These are phyloP conservation scores for Trichoderma sp. DNA, from an alignment of 2,329 filamentous ascomycete species.

Conservation along the genomic window DNA sequence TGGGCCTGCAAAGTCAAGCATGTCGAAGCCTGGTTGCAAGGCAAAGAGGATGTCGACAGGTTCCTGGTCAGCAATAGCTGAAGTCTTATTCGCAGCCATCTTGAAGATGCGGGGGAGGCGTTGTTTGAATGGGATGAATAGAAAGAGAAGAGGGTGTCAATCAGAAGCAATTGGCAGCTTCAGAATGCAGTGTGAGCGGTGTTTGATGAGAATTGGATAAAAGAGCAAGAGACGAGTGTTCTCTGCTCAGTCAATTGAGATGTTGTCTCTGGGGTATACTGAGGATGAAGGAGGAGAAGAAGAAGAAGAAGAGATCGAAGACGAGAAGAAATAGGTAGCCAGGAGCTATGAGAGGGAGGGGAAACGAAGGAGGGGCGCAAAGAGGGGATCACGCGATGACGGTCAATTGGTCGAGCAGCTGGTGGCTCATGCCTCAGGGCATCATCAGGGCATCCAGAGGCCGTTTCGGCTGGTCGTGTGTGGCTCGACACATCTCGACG, in stretches of 20 bases:
- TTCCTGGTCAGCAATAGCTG: slow-evolving; percentile 58
- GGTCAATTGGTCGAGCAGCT: slow-evolving; percentile 22
- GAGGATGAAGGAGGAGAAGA: slow-evolving; percentile 28
- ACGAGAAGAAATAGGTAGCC: slow-evolving; percentile 30
- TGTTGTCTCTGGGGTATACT: slow-evolving; percentile 26
- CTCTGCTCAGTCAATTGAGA: slow-evolving; percentile 27
- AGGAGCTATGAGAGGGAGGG: slow-evolving; percentile 29
- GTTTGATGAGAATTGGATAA: slow-evolving; percentile 8
- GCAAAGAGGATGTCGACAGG: slow-evolving; percentile 62
- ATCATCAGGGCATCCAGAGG: background rate
- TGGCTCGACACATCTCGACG: slow-evolving; percentile 20
- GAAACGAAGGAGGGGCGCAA: slow-evolving; percentile 27
- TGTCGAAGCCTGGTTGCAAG: slow-evolving; percentile 61
- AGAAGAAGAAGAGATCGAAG: slow-evolving; percentile 24
- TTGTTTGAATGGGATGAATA: slow-evolving; percentile 27
- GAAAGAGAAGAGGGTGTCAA: slow-evolving; percentile 23
- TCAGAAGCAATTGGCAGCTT: background rate
- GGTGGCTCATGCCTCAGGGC: slow-evolving; percentile 18
- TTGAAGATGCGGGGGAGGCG: slow-evolving; percentile 39
- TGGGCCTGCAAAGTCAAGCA: slow-evolving; percentile 60
- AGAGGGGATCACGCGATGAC: slow-evolving; percentile 30
- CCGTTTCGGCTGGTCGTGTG: background rate
- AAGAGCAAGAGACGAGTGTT: slow-evolving; percentile 25
- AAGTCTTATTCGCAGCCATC: slow-evolving; percentile 60
- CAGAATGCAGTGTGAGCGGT: background rate